These are phyloP conservation scores for Tinospora cordifolia DNA, from an alignment of 164 flowering plant genomes.

Conservation along the genomic window DNA sequence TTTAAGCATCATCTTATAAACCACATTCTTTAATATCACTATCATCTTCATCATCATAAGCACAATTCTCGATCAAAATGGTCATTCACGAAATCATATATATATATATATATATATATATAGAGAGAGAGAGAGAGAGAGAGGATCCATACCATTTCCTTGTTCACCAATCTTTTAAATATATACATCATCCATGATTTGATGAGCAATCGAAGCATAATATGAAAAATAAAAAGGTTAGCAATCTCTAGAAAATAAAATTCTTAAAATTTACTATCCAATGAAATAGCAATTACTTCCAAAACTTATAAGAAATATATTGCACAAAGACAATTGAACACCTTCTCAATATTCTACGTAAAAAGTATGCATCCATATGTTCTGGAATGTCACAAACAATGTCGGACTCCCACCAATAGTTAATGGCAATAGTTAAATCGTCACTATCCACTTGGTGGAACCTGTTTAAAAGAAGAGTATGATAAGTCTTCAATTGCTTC, in stretches of 20 bases:
- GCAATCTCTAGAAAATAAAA: slow-evolving; percentile 5
- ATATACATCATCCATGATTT: slow-evolving; percentile 16
- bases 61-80: no score
- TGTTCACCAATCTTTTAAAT: slow-evolving; percentile 58
- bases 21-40: no score
- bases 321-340: slow-evolving; percentile 13
- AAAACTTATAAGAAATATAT: neutral
- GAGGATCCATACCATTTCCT: slow-evolving; percentile 63
- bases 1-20: no score
- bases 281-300: neutral
- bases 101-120: no score
- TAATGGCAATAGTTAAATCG: slow-evolving; percentile 75
- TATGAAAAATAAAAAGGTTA: slow-evolving; percentile 17
- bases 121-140: no score
- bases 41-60: no score
- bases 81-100: no score
- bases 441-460: slow-evolving; percentile 93
- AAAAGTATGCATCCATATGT: slow-evolving; percentile 92
- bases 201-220: slow-evolving; percentile 19
- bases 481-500: neutral
- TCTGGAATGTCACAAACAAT: slow-evolving; percentile 60
- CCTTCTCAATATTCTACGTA: slow-evolving; percentile 83
- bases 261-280: neutral
- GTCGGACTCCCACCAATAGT: slow-evolving; percentile 91
- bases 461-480: slow-evolving; percentile 36